These are phyloP conservation scores for Fusarium citri DNA, from an alignment of 2,329 filamentous ascomycete species.

Conservation along the genomic window DNA sequence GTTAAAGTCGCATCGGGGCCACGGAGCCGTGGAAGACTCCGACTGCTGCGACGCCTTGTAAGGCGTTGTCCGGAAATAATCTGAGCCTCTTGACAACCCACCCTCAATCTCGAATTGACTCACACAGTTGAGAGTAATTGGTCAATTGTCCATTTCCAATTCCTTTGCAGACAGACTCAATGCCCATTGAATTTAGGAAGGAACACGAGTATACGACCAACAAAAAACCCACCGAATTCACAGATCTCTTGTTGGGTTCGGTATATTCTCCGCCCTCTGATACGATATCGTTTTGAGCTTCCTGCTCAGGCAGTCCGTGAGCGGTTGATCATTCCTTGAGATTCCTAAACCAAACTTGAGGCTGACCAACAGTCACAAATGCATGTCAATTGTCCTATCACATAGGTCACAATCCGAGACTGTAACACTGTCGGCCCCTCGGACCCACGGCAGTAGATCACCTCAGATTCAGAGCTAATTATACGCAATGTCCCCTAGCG, in stretches of 20 bases:
- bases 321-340: background rate
- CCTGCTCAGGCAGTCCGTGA: background rate
- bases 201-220: background rate
- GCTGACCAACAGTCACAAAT: background rate
- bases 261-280: background rate
- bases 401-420: background rate
- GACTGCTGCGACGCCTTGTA: background rate
- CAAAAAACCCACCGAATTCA: background rate
- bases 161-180: background rate
- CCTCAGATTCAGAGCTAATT: background rate
- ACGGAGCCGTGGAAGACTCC: background rate
- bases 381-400: background rate
- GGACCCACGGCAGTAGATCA: constrained; percentile 6
- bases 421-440: background rate
- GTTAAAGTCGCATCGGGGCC: background rate
- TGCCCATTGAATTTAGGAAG: background rate
- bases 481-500: constrained; percentile 6
- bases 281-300: background rate
- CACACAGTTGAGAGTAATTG: background rate
- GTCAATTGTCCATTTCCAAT: background rate
- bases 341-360: background rate
- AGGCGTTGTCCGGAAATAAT: background rate
- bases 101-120: background rate
- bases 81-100: background rate
- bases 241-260: background rate